Evolutionary conservation across 345 rosid genomes (phyloP).

Genomic region (Sisymbrium altissimum): DNA sequence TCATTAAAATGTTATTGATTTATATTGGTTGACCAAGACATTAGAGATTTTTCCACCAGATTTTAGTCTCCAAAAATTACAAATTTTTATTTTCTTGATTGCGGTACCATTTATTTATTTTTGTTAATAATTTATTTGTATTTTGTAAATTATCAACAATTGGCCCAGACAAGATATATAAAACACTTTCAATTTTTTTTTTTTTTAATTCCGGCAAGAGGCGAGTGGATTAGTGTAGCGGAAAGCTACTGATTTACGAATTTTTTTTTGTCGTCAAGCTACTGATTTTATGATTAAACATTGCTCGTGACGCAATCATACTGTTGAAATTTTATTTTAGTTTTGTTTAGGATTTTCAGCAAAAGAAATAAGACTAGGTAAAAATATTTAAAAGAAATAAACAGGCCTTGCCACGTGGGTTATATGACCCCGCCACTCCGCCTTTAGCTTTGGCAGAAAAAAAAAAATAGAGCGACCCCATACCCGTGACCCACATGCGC

Average conservation of each 20-base stretch:
- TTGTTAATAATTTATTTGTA: too few species aligned
- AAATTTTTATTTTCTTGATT: too few species aligned
- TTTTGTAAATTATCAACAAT: neutral
- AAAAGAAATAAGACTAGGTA: neutral
- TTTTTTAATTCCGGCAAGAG: neutral
- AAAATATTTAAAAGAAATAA: neutral
- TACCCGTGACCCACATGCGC: conserved; percentile 18
- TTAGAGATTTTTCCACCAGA: neutral
- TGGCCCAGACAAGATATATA: neutral
- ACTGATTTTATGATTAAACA: conserved; percentile 26
- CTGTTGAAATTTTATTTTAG: conserved; percentile 6
- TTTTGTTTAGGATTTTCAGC: conserved; percentile 2
- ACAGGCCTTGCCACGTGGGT: conserved; percentile 24
- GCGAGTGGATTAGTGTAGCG: conserved; percentile 10
- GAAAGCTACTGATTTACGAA: neutral
- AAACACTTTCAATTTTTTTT: too few species aligned
- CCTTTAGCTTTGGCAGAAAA: conserved; percentile 12
- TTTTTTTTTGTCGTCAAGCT: neutral
- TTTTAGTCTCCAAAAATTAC: too few species aligned
- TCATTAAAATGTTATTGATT: neutral
- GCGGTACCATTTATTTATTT: too few species aligned
- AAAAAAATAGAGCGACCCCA: neutral
- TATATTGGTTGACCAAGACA: neutral
- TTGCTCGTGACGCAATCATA: conserved; percentile 35
- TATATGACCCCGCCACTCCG: conserved; percentile 18